Conservation (phyloP, 169 alveolate genomes). For the Plasmodium yoelii region DNA sequence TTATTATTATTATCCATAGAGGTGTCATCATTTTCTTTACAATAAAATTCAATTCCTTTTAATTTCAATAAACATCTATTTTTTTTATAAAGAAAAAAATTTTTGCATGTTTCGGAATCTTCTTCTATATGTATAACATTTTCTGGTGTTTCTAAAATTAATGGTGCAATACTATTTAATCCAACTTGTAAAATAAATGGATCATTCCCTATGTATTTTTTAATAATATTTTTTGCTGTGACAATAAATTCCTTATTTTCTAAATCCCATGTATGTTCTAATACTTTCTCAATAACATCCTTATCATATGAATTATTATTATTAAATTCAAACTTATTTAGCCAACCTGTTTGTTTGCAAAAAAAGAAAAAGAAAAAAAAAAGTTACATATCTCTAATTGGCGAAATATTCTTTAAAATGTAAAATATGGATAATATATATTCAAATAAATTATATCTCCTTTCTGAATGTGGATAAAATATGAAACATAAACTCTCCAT, state of each 20-base stretch:
- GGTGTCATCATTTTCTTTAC: constrained; percentile 6
- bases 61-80: constrained; percentile 37
- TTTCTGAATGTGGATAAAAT: not conserved
- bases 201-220: constrained; percentile 29
- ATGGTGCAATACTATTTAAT: constrained; percentile 51
- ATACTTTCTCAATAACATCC: constrained; percentile 14
- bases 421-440: too few species aligned
- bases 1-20: not conserved
- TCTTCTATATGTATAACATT: constrained; percentile 64
- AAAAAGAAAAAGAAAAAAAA: not conserved
- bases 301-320: constrained; percentile 9
- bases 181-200: constrained; percentile 60
- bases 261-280: constrained; percentile 56
- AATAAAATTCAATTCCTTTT: constrained; percentile 50
- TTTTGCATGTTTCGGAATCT: constrained; percentile 42
- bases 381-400: not conserved
- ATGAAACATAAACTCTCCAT: not conserved
- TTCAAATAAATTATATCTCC: too few species aligned
- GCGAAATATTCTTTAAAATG: too few species aligned
- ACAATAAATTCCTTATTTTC: constrained; percentile 47
- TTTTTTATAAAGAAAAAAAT: constrained; percentile 35
- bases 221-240: constrained; percentile 26
- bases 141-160: constrained; percentile 30
- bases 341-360: not conserved
- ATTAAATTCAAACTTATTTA: constrained; percentile 12